phyloP scores from a whole-genome alignment of 805 yeast species.

The Candida broadrunensis region DNA sequence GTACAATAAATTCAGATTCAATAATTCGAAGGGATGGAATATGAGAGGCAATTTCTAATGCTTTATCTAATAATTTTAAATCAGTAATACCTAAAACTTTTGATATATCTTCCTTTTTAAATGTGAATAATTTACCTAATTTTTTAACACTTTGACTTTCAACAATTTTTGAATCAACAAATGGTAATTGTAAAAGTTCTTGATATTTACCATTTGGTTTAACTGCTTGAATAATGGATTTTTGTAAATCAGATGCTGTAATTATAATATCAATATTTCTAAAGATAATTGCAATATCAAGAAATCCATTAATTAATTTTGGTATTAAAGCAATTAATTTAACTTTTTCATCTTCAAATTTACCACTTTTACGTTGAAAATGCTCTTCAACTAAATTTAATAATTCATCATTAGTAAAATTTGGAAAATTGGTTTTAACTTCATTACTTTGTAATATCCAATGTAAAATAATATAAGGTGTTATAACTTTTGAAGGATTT shows the following conservation, averaged over 20 bases:
- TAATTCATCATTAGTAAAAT: constrained; percentile 46
- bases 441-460: constrained; percentile 70
- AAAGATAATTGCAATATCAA: constrained; percentile 80
- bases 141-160: constrained; percentile 48
- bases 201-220: constrained; percentile 48
- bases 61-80: constrained; percentile 41
- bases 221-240: constrained; percentile 76
- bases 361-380: constrained; percentile 46
- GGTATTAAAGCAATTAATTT: constrained; percentile 64
- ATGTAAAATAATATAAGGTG: constrained; percentile 53
- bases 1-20: constrained; percentile 73
- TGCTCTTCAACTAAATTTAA: constrained; percentile 53
- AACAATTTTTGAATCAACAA: constrained; percentile 51
- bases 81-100: constrained; percentile 55
- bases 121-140: constrained; percentile 66
- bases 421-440: constrained; percentile 42
- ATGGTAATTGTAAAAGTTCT: constrained; percentile 80
- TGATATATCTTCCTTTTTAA: constrained; percentile 52
- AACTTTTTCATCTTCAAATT: constrained; percentile 41
- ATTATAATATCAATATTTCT: constrained; percentile 65
- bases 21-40: constrained; percentile 70
- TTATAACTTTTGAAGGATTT: constrained; percentile 65
- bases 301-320: constrained; percentile 61
- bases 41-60: constrained; percentile 54
- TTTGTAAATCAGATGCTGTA: constrained; percentile 62